phyloP scores from a whole-genome alignment of 352 stramenopile species.

The Paralagenidium karlingii region DNA sequence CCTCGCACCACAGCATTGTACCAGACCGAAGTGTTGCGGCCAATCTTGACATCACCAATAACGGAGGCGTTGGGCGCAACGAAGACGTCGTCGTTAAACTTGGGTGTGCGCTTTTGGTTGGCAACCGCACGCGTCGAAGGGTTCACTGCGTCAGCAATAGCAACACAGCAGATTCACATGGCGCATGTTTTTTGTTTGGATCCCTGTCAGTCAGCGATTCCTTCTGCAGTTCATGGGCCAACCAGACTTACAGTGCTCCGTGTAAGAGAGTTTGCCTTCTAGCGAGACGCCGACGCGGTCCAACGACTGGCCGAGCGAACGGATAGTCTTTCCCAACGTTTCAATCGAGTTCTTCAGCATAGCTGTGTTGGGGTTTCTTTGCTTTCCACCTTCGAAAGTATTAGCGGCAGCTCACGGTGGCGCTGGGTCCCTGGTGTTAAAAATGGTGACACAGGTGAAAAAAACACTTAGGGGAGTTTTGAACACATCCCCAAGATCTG shows the following conservation, averaged over 20 bases:
- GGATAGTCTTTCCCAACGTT: constrained; percentile 70
- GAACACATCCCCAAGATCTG: too few relatives aligned
- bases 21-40: constrained; percentile 85
- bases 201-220: not conserved
- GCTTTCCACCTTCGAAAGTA: too few relatives aligned
- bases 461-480: too few relatives aligned
- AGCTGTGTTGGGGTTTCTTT: too few relatives aligned
- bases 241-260: constrained; percentile 69
- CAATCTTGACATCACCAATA: constrained; percentile 88
- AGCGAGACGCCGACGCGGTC: constrained; percentile 77
- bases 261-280: constrained; percentile 73
- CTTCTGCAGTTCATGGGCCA: not conserved
- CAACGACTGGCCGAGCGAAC: constrained; percentile 71
- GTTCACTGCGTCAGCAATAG: constrained; percentile 67
- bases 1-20: constrained; percentile 86
- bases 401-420: too few relatives aligned
- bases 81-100: constrained; percentile 52
- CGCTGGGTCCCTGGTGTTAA: too few relatives aligned
- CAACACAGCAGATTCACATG: too few relatives aligned
- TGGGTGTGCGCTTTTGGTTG: constrained; percentile 50
- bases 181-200: too few relatives aligned
- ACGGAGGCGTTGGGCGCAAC: constrained; percentile 87
- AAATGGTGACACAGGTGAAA: too few relatives aligned
- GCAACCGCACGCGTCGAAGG: constrained; percentile 65
- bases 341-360: constrained; percentile 60